Evolutionary conservation across 495 filamentous ascomycete genomes (phyloP).

Genomic region (Neurospora cerealis): DNA sequence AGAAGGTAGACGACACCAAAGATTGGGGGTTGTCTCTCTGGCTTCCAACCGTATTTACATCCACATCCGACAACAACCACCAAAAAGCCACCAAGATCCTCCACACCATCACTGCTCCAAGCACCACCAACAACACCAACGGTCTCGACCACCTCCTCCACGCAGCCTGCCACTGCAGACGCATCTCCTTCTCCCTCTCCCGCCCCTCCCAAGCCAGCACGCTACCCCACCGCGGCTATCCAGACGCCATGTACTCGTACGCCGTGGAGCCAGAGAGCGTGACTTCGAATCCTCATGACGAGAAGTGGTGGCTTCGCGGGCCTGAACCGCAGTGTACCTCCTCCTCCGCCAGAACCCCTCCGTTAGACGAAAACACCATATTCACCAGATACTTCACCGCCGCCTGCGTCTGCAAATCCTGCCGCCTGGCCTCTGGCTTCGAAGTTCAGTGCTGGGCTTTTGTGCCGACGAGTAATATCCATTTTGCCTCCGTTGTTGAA

Average conservation of each 20-base stretch:
- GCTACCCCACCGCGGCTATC: constrained; percentile 17
- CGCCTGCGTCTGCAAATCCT: constrained; percentile 55
- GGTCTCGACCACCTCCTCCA: constrained; percentile 14
- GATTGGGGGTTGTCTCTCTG: constrained; percentile 52
- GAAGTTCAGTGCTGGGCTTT: constrained; percentile 64
- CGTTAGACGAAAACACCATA: neutral
- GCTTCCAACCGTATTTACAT: constrained; percentile 19
- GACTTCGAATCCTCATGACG: constrained; percentile 29
- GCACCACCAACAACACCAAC: constrained; percentile 6
- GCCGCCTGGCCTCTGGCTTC: constrained; percentile 52
- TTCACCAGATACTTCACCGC: constrained; percentile 48
- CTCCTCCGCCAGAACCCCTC: neutral
- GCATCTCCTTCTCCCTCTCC: constrained; percentile 31
- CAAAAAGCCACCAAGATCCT: neutral
- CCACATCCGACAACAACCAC: constrained; percentile 6
- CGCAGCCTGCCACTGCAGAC: constrained; percentile 33
- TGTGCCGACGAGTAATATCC: constrained; percentile 51
- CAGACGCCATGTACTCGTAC: constrained; percentile 26
- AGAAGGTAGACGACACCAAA: constrained; percentile 36
- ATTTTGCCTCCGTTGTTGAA: constrained; percentile 18
- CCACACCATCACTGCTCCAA: neutral
- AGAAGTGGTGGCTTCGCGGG: constrained; percentile 28
- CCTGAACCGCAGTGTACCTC: constrained; percentile 7
- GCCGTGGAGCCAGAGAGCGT: constrained; percentile 26
- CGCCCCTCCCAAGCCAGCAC: constrained; percentile 22